These are phyloP conservation scores for Boeremia lycopersici DNA, from an alignment of 2,329 filamentous ascomycete genomes.

Conservation along the genomic window DNA sequence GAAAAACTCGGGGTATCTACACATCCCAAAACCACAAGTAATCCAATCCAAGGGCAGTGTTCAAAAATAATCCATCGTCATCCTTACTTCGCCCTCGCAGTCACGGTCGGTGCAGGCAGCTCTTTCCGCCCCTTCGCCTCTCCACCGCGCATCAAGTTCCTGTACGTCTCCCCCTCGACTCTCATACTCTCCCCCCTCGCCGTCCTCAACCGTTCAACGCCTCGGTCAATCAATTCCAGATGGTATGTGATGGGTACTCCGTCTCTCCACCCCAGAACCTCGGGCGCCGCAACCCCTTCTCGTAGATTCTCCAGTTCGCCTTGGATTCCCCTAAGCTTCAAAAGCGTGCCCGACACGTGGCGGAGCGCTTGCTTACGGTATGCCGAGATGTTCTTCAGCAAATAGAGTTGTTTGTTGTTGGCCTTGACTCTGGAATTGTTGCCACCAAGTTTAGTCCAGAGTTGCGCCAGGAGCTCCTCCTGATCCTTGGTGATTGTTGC, in stretches of 20 bases:
- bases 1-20: not conserved
- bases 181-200: constrained; percentile 65
- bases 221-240: constrained; percentile 74
- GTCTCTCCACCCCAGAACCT: constrained; percentile 59
- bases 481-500: constrained; percentile 63
- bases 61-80: not conserved
- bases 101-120: constrained; percentile 24
- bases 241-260: constrained; percentile 73
- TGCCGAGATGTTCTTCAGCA: constrained; percentile 68
- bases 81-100: constrained; percentile 13
- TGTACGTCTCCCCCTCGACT: constrained; percentile 61
- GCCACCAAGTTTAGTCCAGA: constrained; percentile 77
- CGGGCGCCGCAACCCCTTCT: constrained; percentile 71
- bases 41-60: no score
- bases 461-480: constrained; percentile 69
- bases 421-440: constrained; percentile 67
- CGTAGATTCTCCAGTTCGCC: constrained; percentile 73
- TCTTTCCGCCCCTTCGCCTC: constrained; percentile 16
- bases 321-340: constrained; percentile 76
- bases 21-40: no score
- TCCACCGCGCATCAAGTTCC: constrained; percentile 25
- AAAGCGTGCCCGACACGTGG: constrained; percentile 71
- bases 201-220: constrained; percentile 72
- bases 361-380: constrained; percentile 70
- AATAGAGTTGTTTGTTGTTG: constrained; percentile 66